A percentile compares a stretch with the other conserved stretches of the same genome.
phyloP scores from a whole-genome alignment of 1,284 basidiomycete genomes.

The Ustilago lituana region DNA sequence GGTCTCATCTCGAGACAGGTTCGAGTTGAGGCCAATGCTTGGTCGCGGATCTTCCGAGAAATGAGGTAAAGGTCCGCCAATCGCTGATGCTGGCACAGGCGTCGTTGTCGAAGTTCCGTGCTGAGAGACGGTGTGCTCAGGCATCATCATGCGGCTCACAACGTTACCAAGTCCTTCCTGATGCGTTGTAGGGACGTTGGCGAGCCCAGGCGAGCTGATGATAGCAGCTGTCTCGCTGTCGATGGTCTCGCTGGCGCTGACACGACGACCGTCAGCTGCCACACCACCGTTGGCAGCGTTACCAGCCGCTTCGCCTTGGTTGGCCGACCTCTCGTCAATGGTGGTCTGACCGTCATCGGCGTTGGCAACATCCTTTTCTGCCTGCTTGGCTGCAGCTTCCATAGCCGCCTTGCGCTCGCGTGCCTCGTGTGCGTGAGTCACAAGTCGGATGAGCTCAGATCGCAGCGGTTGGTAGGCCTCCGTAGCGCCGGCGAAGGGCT shows the following conservation, averaged over 20 bases:
- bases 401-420: slow-evolving; percentile 35
- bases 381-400: slow-evolving; percentile 38
- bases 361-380: slow-evolving; percentile 39
- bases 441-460: slow-evolving; percentile 35
- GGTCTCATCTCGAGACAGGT: slow-evolving; percentile 17
- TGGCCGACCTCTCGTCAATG: slow-evolving; percentile 38
- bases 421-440: slow-evolving; percentile 29
- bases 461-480: slow-evolving; percentile 42
- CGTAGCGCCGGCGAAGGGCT: slow-evolving; percentile 21
- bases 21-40: slow-evolving; percentile 29
- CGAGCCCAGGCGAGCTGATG: slow-evolving; percentile 23
- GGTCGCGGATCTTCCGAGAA: slow-evolving; percentile 24
- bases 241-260: slow-evolving; percentile 43
- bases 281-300: not conserved
- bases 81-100: slow-evolving; percentile 12
- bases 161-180: slow-evolving; percentile 43
- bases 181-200: slow-evolving; percentile 19
- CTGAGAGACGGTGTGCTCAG: slow-evolving; percentile 4
- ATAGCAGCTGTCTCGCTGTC: slow-evolving; percentile 44
- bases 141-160: slow-evolving; percentile 42
- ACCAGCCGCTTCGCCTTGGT: slow-evolving; percentile 6
- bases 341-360: slow-evolving; percentile 46
- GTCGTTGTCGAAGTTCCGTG: slow-evolving; percentile 10
- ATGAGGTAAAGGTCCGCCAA: not conserved
- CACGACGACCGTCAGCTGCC: slow-evolving; percentile 14